phyloP scores from a whole-genome alignment of 495 filamentous ascomycete genomes.

The Aspergillus heteromorphus region DNA sequence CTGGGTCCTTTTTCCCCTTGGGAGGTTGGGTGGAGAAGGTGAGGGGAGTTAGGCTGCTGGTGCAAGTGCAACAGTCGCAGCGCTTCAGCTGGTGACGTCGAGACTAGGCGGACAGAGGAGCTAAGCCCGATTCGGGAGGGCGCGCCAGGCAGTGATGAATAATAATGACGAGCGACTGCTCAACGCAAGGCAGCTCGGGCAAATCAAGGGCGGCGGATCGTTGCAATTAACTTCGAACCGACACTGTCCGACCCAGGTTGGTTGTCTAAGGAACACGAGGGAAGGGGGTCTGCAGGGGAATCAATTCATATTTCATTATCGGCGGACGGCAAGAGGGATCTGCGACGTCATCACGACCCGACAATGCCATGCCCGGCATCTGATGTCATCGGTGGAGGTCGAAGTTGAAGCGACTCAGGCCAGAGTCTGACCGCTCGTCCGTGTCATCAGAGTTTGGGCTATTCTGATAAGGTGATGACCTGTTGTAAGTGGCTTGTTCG shows the following conservation, averaged over 20 bases:
- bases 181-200: not conserved
- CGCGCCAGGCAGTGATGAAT: conserved; percentile 6
- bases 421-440: conserved; percentile 6
- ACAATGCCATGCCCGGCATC: not conserved
- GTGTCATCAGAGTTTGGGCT: conserved; percentile 1
- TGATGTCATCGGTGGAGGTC: conserved; percentile 16
- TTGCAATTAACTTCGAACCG: not conserved
- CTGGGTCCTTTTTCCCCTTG: conserved; percentile 1
- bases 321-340: not conserved
- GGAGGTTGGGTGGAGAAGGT: not conserved
- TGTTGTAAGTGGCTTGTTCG: not conserved
- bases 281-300: conserved; percentile 1
- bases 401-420: not conserved
- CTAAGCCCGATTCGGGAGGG: conserved; percentile 23
- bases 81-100: conserved; percentile 32
- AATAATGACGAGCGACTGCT: conserved; percentile 4
- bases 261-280: not conserved
- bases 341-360: conserved; percentile 18
- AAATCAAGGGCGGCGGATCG: not conserved
- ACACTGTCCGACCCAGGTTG: no score
- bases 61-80: conserved; percentile 4
- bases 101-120: conserved; percentile 17
- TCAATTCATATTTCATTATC: not conserved
- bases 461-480: not conserved
- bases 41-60: conserved; percentile 5